Percentiles rank a stretch among this genome's conserved stretches.
phyloP scores from a whole-genome alignment of 2,329 filamentous ascomycete species.

The Pseudogymnoascus sp. region DNA sequence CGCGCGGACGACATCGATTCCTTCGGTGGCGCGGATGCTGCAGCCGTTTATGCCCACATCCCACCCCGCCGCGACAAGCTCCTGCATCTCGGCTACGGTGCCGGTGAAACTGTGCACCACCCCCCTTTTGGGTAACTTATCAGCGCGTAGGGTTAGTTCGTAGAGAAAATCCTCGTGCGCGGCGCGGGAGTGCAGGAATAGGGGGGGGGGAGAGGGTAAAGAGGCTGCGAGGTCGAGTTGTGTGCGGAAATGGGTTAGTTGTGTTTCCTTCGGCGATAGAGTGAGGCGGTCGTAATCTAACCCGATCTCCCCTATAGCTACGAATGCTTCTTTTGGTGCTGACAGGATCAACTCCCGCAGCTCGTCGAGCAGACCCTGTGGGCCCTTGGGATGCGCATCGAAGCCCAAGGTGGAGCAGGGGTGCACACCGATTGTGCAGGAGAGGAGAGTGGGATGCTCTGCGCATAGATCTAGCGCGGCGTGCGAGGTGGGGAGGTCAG shows the following conservation, averaged over 20 bases:
- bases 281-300: conserved; percentile 92
- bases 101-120: conserved; percentile 96
- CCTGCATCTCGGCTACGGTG: conserved; percentile 71
- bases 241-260: conserved; percentile 74
- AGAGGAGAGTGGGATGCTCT: conserved; percentile 70
- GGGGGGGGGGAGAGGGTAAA: conserved; percentile 57
- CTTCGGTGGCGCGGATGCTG: conserved; percentile 88
- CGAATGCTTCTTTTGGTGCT: conserved; percentile 37
- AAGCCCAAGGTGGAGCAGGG: conserved; percentile 82
- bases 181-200: conserved; percentile 88
- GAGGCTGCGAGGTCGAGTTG: conserved; percentile 40
- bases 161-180: conserved; percentile 77
- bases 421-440: conserved; percentile 86
- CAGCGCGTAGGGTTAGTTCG: conserved; percentile 55
- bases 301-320: conserved; percentile 90
- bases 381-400: conserved; percentile 44
- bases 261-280: conserved; percentile 67
- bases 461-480: conserved; percentile 66
- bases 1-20: conserved; percentile 72
- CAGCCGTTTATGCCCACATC: conserved; percentile 96
- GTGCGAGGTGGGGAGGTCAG: conserved; percentile 68
- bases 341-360: conserved; percentile 57
- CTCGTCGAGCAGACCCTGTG: conserved; percentile 41
- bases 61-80: conserved; percentile 70
- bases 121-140: conserved; percentile 62